These are phyloP conservation scores for Escallonia rubra DNA, from an alignment of 129 eudicot genomes.

Conservation along the genomic window DNA sequence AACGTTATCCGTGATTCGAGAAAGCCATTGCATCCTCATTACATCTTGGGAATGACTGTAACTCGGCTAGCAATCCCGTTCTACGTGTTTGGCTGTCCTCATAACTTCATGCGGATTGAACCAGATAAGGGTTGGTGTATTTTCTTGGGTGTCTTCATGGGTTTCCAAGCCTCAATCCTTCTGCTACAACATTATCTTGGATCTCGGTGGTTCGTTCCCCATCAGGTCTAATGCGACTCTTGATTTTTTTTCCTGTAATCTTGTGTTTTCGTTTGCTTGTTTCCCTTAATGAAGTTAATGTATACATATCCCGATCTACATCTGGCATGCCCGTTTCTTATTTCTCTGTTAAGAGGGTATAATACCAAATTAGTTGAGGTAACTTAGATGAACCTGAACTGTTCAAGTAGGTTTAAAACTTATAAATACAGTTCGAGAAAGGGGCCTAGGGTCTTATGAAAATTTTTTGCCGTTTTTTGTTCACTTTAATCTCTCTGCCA, in stretches of 20 bases:
- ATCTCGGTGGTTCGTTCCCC: conserved; percentile 94
- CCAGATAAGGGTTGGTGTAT: conserved; percentile 75
- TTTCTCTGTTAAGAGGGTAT: too few relatives aligned
- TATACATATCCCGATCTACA: too few relatives aligned
- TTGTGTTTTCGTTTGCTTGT: not conserved
- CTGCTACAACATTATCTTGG: conserved; percentile 94
- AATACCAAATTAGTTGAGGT: too few relatives aligned
- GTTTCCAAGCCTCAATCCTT: conserved; percentile 71
- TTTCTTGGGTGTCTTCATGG: conserved; percentile 59
- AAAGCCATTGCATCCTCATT: conserved; percentile 96
- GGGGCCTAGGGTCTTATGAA: too few relatives aligned
- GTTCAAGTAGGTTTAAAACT: too few relatives aligned
- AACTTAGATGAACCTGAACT: too few relatives aligned
- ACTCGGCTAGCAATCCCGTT: conserved; percentile 87
- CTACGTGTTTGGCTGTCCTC: conserved; percentile 91
- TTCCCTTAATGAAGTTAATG: too few relatives aligned
- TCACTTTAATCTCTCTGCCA: too few relatives aligned
- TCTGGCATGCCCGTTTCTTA: too few relatives aligned
- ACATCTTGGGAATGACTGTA: conserved; percentile 80
- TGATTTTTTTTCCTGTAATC: conserved; percentile 2
- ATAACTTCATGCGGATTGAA: conserved; percentile 93
- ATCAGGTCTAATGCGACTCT: conserved; percentile 56
- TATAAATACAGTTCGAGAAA: too few relatives aligned
- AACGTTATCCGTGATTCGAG: conserved; percentile 87
- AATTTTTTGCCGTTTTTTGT: too few relatives aligned